Conservation (phyloP, 1,284 basidiomycete species). For the Pseudozyma sp. region DNA sequence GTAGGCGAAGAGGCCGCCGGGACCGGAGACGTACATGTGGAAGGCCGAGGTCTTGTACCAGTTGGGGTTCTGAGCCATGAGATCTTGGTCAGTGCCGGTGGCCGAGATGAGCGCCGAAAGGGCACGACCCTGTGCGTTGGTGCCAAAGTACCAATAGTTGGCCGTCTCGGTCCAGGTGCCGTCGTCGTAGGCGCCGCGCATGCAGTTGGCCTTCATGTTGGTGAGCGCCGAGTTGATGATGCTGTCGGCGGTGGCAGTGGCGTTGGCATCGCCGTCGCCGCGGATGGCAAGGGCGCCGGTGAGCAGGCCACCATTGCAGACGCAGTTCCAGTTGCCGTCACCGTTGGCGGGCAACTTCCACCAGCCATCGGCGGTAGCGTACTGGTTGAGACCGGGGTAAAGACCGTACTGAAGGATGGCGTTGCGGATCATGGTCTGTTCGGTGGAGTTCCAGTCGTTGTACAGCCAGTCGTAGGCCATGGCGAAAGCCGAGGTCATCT, state of each 20-base stretch:
- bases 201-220: slow-evolving; percentile 85
- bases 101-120: slow-evolving; percentile 83
- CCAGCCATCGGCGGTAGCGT: slow-evolving; percentile 70
- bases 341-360: slow-evolving; percentile 69
- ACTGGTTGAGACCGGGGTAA: slow-evolving; percentile 71
- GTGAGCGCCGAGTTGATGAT: slow-evolving; percentile 78
- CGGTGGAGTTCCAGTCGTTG: slow-evolving; percentile 81
- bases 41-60: slow-evolving; percentile 82
- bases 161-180: slow-evolving; percentile 96
- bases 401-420: slow-evolving; percentile 83
- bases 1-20: slow-evolving; percentile 88
- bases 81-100: slow-evolving; percentile 82
- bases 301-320: slow-evolving; percentile 91
- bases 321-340: slow-evolving; percentile 95
- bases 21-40: slow-evolving; percentile 90
- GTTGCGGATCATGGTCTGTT: slow-evolving; percentile 78
- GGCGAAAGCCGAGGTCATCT: slow-evolving; percentile 75
- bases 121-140: slow-evolving; percentile 92
- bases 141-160: slow-evolving; percentile 76
- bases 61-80: slow-evolving; percentile 73
- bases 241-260: slow-evolving; percentile 77
- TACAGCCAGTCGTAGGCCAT: slow-evolving; percentile 96
- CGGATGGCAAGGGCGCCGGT: slow-evolving; percentile 90
- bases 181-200: slow-evolving; percentile 74
- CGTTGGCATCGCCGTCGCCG: slow-evolving; percentile 76